Percentiles rank a stretch among this genome's conserved stretches.
These are phyloP conservation scores for Triticum urartu DNA, from an alignment of 176 grass and related monocot genomes.

Conservation along the genomic window DNA sequence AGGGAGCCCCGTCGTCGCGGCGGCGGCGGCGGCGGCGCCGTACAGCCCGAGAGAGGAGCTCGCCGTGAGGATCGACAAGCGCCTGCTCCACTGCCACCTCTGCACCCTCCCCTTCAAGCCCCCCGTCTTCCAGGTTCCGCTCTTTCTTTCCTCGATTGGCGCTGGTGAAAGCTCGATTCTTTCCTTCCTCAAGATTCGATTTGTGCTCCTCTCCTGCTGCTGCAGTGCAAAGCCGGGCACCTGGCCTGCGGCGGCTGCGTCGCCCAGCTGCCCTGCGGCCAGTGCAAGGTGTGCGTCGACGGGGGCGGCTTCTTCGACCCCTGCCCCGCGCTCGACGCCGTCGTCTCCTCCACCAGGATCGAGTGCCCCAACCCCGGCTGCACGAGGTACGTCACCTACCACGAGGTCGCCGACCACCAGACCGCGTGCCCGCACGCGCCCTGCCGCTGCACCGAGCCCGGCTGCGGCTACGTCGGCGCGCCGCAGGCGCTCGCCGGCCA, in stretches of 20 bases:
- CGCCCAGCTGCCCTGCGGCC: background rate
- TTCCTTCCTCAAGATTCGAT: too few species aligned
- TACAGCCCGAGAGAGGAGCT: background rate
- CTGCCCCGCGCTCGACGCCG: slow-evolving; percentile 13
- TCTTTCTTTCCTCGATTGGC: too few species aligned
- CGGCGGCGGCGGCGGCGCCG: background rate
- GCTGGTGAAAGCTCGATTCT: too few species aligned
- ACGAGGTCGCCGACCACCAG: background rate
- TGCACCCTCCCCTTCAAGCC: slow-evolving; percentile 12
- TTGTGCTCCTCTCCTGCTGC: too few species aligned
- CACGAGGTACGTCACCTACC: background rate
- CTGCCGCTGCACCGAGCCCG: slow-evolving; percentile 16
- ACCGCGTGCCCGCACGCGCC: slow-evolving; percentile 22
- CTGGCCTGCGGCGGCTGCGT: background rate
- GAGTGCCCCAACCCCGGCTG: slow-evolving; percentile 19
- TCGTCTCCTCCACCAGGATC: background rate
- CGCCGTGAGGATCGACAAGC: background rate
- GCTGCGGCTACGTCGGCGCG: slow-evolving; percentile 11
- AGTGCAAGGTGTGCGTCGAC: background rate
- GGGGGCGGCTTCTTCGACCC: background rate
- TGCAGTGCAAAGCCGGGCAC: slow-evolving; percentile 18
- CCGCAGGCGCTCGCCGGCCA: slow-evolving; percentile 5
- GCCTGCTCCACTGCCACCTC: background rate
- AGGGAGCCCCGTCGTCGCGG: too few species aligned
- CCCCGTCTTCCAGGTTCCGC: background rate